Conservation (phyloP, 768 basidiomycete genomes). For the Tephrocybe sp. region DNA sequence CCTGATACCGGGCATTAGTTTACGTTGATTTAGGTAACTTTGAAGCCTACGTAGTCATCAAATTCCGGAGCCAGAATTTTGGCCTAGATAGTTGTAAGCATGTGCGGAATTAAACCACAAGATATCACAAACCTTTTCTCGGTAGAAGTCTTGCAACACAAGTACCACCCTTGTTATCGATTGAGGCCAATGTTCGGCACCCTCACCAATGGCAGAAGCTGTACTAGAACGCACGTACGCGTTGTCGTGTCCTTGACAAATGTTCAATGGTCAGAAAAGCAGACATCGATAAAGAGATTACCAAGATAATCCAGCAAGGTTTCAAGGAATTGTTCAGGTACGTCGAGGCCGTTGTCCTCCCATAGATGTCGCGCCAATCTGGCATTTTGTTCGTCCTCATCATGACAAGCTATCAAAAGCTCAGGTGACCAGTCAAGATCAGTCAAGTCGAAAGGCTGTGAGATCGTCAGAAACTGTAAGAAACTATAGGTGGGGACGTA, state of each 20-base stretch:
- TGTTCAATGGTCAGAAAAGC: background rate
- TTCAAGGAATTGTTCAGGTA: slow-evolving; percentile 62
- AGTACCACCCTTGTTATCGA: slow-evolving; percentile 43
- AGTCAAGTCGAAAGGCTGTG: slow-evolving; percentile 88
- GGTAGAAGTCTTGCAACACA: slow-evolving; percentile 69
- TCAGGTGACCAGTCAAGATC: slow-evolving; percentile 92
- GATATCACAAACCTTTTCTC: slow-evolving; percentile 61
- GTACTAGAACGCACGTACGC: slow-evolving; percentile 74
- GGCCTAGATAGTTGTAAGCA: slow-evolving; percentile 42
- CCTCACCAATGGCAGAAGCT: slow-evolving; percentile 74
- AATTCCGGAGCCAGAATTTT: slow-evolving; percentile 89
- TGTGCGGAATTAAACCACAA: background rate
- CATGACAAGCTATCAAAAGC: slow-evolving; percentile 86
- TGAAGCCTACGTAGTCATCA: slow-evolving; percentile 75
- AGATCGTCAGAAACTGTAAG: background rate
- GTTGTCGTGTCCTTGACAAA: slow-evolving; percentile 65
- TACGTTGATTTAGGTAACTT: background rate
- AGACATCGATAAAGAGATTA: slow-evolving; percentile 27
- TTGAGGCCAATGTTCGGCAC: slow-evolving; percentile 69
- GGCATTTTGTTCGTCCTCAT: slow-evolving; percentile 82
- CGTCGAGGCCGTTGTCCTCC: slow-evolving; percentile 95
- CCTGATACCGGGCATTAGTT: slow-evolving; percentile 41
- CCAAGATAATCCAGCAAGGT: slow-evolving; percentile 68
- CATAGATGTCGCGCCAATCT: slow-evolving; percentile 78
- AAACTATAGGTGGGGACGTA: slow-evolving; percentile 23